These are phyloP conservation scores for Ophiognomonia clavigignenti-juglandacearum DNA, from an alignment of 2,329 filamentous ascomycete species.

Conservation along the genomic window DNA sequence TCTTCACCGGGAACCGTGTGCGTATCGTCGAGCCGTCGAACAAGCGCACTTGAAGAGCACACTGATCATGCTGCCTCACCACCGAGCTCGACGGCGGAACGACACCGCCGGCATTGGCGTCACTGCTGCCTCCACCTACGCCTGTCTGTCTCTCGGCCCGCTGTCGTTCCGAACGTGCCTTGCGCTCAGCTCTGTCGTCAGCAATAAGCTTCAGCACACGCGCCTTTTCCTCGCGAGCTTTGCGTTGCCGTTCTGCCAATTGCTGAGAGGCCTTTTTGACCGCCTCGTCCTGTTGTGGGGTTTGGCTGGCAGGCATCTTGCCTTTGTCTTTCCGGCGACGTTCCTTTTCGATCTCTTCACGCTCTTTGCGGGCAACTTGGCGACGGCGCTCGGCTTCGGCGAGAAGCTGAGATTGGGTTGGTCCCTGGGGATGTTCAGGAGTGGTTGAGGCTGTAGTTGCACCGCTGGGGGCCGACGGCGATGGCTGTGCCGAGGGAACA, in stretches of 20 bases:
- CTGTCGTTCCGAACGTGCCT: constrained; percentile 47
- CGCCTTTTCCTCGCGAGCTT: constrained; percentile 63
- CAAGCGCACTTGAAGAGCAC: constrained; percentile 71
- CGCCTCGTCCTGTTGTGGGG: constrained; percentile 35
- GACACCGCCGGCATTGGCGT: constrained; percentile 19
- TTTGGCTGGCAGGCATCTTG: constrained; percentile 27
- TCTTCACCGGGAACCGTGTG: constrained; percentile 60
- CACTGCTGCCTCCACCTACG: constrained; percentile 21
- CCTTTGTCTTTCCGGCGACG: constrained; percentile 30
- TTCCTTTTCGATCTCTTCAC: constrained; percentile 35
- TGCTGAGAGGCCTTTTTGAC: constrained; percentile 43
- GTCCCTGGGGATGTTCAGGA: constrained; percentile 12
- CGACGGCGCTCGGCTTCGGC: constrained; percentile 28
- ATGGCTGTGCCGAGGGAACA: constrained; percentile 2
- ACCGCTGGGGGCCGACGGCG: constrained; percentile 18
- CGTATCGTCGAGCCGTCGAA: constrained; percentile 81
- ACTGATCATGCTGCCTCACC: constrained; percentile 28
- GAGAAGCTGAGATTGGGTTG: not conserved
- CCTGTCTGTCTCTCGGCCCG: constrained; percentile 35
- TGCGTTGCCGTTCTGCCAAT: constrained; percentile 59
- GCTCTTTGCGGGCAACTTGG: constrained; percentile 41
- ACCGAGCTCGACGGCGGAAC: constrained; percentile 26
- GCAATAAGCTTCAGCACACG: constrained; percentile 72
- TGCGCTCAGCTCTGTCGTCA: constrained; percentile 67
- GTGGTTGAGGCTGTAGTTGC: constrained; percentile 19